Conservation (phyloP, 306 rosid genomes). For the Hippophae tibetana region DNA sequence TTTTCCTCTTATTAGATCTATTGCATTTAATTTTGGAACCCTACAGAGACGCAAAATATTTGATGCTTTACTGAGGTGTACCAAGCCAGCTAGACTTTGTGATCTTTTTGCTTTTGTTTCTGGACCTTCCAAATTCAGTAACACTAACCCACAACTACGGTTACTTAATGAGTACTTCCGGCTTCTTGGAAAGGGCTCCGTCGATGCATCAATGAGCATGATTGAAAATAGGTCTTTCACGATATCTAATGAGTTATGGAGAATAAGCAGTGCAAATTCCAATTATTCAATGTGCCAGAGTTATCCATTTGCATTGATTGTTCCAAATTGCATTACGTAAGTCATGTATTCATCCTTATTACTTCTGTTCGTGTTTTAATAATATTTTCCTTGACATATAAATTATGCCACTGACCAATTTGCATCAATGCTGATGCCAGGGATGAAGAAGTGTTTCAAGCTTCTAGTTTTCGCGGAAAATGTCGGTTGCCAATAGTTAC, state of each 20-base stretch:
- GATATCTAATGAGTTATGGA: slow-evolving; percentile 74
- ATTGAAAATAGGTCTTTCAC: slow-evolving; percentile 70
- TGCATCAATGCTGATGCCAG: slow-evolving; percentile 36
- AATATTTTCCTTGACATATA: slow-evolving; percentile 12
- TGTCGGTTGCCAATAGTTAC: slow-evolving; percentile 84
- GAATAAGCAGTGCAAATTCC: slow-evolving; percentile 73
- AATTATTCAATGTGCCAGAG: slow-evolving; percentile 63
- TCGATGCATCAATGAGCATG: slow-evolving; percentile 45
- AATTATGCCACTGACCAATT: slow-evolving; percentile 15
- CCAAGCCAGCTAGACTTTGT: slow-evolving; percentile 61
- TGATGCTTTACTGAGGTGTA: slow-evolving; percentile 53
- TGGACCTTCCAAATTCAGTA: slow-evolving; percentile 65
- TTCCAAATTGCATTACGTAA: slow-evolving; percentile 71
- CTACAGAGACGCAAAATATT: slow-evolving; percentile 61
- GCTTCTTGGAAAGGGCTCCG: slow-evolving; percentile 64
- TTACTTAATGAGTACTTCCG: slow-evolving; percentile 82
- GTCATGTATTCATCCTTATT: slow-evolving; percentile 22
- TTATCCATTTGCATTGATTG: slow-evolving; percentile 90
- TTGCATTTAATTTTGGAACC: slow-evolving; percentile 24
- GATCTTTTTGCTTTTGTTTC: slow-evolving; percentile 75
- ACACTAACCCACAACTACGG: slow-evolving; percentile 67
- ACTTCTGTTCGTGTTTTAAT: slow-evolving; percentile 8
- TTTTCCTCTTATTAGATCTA: slow-evolving; percentile 20
- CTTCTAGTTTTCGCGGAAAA: slow-evolving; percentile 81
- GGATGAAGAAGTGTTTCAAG: slow-evolving; percentile 82